Conservation (phyloP, 2,329 filamentous ascomycete genomes). For the Penicillium hesseltinei region DNA sequence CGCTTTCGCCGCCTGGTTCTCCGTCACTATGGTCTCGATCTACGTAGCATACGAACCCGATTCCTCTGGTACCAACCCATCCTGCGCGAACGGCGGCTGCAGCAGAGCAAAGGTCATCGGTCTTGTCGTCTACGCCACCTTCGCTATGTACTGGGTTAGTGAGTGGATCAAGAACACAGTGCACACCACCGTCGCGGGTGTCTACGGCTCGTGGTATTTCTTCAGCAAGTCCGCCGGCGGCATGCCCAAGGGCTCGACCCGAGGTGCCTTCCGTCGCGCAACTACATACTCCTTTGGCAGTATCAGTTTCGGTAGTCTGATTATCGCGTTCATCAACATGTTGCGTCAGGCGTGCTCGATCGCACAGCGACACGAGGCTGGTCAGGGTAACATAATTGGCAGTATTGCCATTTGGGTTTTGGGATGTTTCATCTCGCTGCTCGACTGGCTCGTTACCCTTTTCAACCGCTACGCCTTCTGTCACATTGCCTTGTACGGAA, state of each 20-base stretch:
- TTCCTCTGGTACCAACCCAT: conserved; percentile 47
- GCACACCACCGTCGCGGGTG: conserved; percentile 80
- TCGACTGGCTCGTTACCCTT: conserved; percentile 85
- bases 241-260: conserved; percentile 74
- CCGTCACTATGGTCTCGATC: conserved; percentile 78
- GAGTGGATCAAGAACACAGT: conserved; percentile 94
- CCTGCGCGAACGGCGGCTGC: conserved; percentile 62
- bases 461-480: conserved; percentile 91
- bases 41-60: conserved; percentile 78
- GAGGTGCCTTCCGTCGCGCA: conserved; percentile 76
- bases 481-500: conserved; percentile 90
- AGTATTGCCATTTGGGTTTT: conserved; percentile 70
- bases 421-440: conserved; percentile 69
- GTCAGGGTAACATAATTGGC: conserved; percentile 67
- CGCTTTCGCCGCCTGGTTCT: conserved; percentile 79
- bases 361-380: conserved; percentile 64
- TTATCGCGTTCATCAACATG: conserved; percentile 85
- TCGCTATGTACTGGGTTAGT: conserved; percentile 89
- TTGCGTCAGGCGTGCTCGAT: conserved; percentile 78
- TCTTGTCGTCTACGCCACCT: conserved; percentile 80
- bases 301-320: conserved; percentile 78
- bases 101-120: conserved; percentile 77
- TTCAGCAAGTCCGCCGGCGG: conserved; percentile 59
- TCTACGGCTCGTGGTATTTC: conserved; percentile 95
- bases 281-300: conserved; percentile 91